Evolutionary conservation across 2,329 filamentous ascomycete species (phyloP), one percentile per base, ranked within the genome.

Genomic region (Aspergillus aculeatus): DNA sequence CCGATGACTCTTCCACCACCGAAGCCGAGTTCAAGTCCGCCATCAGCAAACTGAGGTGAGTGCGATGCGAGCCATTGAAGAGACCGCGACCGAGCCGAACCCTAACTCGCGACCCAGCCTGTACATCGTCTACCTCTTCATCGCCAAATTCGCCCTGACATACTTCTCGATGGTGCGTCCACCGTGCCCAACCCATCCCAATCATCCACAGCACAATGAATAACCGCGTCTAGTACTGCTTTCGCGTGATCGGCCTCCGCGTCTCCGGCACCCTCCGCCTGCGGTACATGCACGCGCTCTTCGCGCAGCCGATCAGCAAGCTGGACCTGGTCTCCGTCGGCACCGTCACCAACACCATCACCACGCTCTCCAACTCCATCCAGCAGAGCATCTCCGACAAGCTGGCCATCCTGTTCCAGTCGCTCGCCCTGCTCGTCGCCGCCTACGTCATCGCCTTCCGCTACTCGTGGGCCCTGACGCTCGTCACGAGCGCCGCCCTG

Each of bases 71-170:
- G 3, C 24, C 6, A 23, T 2, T 7, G 26, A 7, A 29, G 26
- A 29, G 7, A 26, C 1, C 7, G 7, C 26, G 26, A 10, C 2
- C 29, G 14, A 5, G 7, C 14, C 16, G n/a, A 16, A 44, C 16
- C 14, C 38, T 44, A 41, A 54, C 23, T 23, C 23, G 1, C 26
- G 10, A 2, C 9, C 0, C 41, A 85, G 83, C 6, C 68, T 84
- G n/a, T 83, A 80, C 62, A 84, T 86, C 61, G 73, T 86, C 14
- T 86, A 85, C 66, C 75, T 87, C 1, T 86, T 86, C 61, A 73
- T 84, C 21, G 84, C 73, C 14, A 83, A 83, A 57, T 82, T 86
- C 47, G 63, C 75, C 4, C 70, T 86, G 19, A 80, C 78, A 0
- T 87, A 86, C 61, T 67, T 84, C 21, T 82, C 83, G 59, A 82